phyloP scores from a whole-genome alignment of 2,329 filamentous ascomycete species.

The Lasiodiplodia citricola region DNA sequence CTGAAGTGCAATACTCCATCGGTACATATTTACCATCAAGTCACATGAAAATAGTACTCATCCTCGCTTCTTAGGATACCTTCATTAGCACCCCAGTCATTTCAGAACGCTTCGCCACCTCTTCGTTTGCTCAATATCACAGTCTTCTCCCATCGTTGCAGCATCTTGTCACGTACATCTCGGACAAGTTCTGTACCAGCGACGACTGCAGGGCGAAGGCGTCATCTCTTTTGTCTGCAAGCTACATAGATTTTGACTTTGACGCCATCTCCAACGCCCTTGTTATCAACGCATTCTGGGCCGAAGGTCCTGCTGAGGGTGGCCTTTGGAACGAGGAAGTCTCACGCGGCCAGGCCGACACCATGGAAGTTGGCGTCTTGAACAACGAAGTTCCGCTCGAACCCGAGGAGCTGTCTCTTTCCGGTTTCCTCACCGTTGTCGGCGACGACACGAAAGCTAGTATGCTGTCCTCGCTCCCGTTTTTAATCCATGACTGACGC shows the following conservation, averaged over 20 bases:
- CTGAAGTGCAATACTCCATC: constrained; percentile 61
- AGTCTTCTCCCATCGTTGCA: constrained; percentile 64
- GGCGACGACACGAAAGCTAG: constrained; percentile 73
- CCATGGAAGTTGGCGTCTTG: constrained; percentile 82
- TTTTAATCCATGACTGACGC: constrained; percentile 27
- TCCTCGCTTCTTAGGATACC: constrained; percentile 51
- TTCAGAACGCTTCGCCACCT: constrained; percentile 65
- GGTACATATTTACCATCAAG: constrained; percentile 40
- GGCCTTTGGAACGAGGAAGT: constrained; percentile 44
- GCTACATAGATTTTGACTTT: constrained; percentile 77
- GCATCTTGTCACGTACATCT: constrained; percentile 60
- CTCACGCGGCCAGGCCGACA: constrained; percentile 47
- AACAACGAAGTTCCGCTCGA: constrained; percentile 68
- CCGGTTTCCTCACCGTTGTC: constrained; percentile 78
- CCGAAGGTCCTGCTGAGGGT: constrained; percentile 31
- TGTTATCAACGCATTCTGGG: constrained; percentile 70
- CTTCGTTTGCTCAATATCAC: constrained; percentile 71
- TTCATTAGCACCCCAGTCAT: constrained; percentile 66
- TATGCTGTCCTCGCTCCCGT: constrained; percentile 39
- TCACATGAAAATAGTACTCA: background rate
- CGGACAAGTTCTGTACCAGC: constrained; percentile 58
- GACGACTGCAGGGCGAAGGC: constrained; percentile 58
- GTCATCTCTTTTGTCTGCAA: constrained; percentile 57
- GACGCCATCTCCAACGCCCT: constrained; percentile 71
- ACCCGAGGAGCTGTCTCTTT: constrained; percentile 75